Evolutionary conservation across 805 yeast species (phyloP), one percentile per base, ranked within the genome.

Genomic region (Candida cerambycidarum): DNA sequence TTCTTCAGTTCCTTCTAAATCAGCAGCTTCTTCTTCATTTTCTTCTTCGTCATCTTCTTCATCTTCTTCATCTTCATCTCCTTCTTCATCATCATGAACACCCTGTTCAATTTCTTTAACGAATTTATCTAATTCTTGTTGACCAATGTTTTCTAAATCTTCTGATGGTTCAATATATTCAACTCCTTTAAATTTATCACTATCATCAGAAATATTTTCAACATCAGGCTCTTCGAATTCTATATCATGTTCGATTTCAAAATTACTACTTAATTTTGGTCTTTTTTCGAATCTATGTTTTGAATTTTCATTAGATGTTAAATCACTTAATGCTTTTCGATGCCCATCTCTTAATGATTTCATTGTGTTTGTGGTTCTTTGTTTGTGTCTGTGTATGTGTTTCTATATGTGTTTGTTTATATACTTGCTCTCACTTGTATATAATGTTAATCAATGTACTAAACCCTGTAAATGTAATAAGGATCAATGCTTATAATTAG

Each of bases 261-360:
- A 35, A 18, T 41, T 35, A n/a, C 40, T 35, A 36, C 40, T 34
- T 13, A 48, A 33, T 30, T 48, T 48, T 10, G 44, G 46, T 21
- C 46, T 44, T 29, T 48, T 48, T 19, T 48, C 52, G 37, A 34
- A 43, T 28, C 49, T 25, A 18, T 32, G 43, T 32, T 51, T 47
- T 17, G 48, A 48, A 43, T 51, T 56, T 48, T 47, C 57, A 27
- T 52, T 59, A 12, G 51, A 56, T 5, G 65, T 61, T 13, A 62
- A 53, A 43, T 63, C 69, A 29, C 59, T 54, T 41, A 63, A 56
- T 11, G 57, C 66, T 32, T 61, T 62, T 38, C 69, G 43, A 14
- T 34, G 38, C 4, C 38, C 38, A 15, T 38, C 49, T 32, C 47
- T 45, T 27, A 39, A 37, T 15, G 48, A 42, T 34, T 47, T 47